phyloP scores from a whole-genome alignment of 2,329 filamentous ascomycete species.

The Phyllosticta paracitricarpa region DNA sequence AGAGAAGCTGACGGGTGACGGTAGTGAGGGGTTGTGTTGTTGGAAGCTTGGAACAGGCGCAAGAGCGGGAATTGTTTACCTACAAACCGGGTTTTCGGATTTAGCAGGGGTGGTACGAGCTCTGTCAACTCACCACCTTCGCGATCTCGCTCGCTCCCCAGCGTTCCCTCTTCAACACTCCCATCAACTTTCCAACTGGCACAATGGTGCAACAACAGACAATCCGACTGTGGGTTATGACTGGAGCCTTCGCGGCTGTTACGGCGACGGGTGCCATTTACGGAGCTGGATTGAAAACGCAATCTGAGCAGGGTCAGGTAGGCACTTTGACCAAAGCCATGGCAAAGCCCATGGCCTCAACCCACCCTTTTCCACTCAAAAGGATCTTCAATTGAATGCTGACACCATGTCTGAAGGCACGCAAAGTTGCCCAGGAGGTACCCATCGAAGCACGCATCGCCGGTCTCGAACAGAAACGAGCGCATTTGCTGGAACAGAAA shows the following conservation, averaged over 20 bases:
- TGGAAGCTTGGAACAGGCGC: background rate
- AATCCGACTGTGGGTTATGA: slow-evolving; percentile 43
- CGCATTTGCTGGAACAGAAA: slow-evolving; percentile 42
- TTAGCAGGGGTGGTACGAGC: background rate
- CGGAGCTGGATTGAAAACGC: slow-evolving; percentile 48
- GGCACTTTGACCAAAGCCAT: background rate
- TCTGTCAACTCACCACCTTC: background rate
- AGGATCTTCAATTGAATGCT: background rate
- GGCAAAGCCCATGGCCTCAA: background rate
- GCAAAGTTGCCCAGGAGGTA: slow-evolving; percentile 1
- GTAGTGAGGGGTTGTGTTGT: background rate
- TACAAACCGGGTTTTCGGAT: slow-evolving; percentile 1
- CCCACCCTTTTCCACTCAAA: background rate
- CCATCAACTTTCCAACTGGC: background rate
- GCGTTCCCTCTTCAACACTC: background rate
- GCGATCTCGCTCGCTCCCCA: slow-evolving; percentile 1
- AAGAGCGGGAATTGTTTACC: background rate
- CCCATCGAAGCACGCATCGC: slow-evolving; percentile 42
- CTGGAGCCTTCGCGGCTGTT: slow-evolving; percentile 45
- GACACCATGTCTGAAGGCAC: background rate
- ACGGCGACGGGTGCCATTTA: slow-evolving; percentile 50
- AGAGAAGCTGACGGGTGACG: background rate
- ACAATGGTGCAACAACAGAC: slow-evolving; percentile 12
- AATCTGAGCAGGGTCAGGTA: slow-evolving; percentile 44
- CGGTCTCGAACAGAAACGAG: slow-evolving; percentile 41